These are phyloP conservation scores for Wickerhamomyces subpelliculosus DNA, from an alignment of 805 yeast species.

Conservation along the genomic window DNA sequence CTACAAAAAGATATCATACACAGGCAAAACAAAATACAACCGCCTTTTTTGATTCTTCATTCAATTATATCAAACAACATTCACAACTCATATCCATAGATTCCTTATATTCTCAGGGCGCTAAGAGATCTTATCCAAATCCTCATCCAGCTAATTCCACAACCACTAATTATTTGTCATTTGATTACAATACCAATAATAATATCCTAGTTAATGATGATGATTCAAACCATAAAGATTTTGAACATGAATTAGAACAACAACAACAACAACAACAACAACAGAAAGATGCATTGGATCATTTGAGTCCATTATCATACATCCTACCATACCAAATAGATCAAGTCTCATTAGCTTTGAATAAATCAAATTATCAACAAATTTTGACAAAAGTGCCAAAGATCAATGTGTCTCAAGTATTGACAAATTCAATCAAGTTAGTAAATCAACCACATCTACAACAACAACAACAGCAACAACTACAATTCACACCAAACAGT, in stretches of 20 bases:
- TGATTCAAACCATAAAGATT: too few relatives aligned
- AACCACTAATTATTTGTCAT: constrained; percentile 22
- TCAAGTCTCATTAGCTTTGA: background rate
- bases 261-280: background rate
- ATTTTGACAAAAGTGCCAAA: background rate
- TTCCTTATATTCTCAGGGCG: constrained; percentile 12
- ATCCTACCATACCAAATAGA: background rate
- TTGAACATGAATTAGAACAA: background rate
- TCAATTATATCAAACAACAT: constrained; percentile 30
- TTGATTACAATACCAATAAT: constrained; percentile 17
- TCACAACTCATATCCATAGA: constrained; percentile 24
- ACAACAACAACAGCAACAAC: too few relatives aligned
- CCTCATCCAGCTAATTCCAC: constrained; percentile 32
- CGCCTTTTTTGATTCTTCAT: constrained; percentile 34
- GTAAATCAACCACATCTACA: too few relatives aligned
- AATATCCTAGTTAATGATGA: constrained; percentile 11
- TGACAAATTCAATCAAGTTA: too few relatives aligned
- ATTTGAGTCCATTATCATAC: background rate
- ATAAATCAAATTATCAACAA: background rate
- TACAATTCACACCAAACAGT: too few relatives aligned
- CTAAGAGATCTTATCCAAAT: constrained; percentile 15
- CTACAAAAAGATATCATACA: constrained; percentile 29
- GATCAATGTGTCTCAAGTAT: background rate
- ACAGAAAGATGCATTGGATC: too few relatives aligned
- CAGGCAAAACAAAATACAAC: constrained; percentile 26